Evolutionary conservation across 306 rosid genomes (phyloP).

Genomic region (Sechiopsis laciniata): DNA sequence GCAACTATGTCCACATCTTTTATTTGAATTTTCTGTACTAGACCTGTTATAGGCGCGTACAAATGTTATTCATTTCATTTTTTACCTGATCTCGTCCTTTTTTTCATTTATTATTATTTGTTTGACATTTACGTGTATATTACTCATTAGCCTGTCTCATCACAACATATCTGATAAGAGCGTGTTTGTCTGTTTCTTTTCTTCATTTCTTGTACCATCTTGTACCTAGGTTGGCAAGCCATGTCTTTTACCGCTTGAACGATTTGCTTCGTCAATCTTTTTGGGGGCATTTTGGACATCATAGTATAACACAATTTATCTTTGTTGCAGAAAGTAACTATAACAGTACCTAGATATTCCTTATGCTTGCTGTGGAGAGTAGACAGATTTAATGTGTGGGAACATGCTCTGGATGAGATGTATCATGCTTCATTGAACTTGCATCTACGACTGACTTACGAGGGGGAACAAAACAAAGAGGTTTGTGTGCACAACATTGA

Average conservation of each 20-base stretch:
- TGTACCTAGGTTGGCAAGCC: not conserved
- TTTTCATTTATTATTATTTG: not conserved
- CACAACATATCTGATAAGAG: not conserved
- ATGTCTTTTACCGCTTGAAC: not conserved
- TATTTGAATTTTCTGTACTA: not conserved
- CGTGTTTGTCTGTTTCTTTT: not conserved
- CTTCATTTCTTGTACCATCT: not conserved
- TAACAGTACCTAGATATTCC: constrained; percentile 28
- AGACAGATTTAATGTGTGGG: constrained; percentile 49
- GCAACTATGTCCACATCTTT: not conserved
- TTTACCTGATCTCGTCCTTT: not conserved
- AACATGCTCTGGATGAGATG: constrained; percentile 77
- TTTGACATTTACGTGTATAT: not conserved
- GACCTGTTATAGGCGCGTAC: not conserved
- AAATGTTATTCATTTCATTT: too few relatives aligned
- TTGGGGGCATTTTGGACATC: not conserved
- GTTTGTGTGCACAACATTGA: constrained; percentile 28
- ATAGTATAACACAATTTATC: not conserved
- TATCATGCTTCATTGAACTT: constrained; percentile 83
- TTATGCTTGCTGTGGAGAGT: constrained; percentile 64
- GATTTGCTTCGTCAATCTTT: not conserved
- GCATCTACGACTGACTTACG: constrained; percentile 48
- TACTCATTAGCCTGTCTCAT: not conserved
- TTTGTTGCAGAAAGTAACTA: constrained; percentile 54
- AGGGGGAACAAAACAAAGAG: constrained; percentile 60